Evolutionary conservation across 83 land plant genomes (phyloP).

Genomic region (Picea abies): DNA sequence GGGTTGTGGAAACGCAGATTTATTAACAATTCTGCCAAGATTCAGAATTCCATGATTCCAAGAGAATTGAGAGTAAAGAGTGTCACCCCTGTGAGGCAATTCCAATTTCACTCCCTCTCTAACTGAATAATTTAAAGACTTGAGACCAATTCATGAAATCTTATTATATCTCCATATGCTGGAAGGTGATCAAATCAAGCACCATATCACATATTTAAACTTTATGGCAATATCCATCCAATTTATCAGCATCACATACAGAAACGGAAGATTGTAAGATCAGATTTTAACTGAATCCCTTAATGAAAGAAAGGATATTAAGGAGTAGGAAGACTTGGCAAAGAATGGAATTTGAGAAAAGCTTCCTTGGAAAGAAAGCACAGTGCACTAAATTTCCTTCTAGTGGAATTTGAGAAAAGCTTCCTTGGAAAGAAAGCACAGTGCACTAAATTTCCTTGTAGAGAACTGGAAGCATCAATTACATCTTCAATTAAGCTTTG

Average conservation of each 20-base stretch:
- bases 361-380: background rate
- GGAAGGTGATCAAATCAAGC: background rate
- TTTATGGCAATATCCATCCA: background rate
- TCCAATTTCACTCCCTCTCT: too few species aligned
- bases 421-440: background rate
- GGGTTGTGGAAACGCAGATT: too few species aligned
- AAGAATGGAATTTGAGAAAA: background rate
- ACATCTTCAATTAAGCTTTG: background rate
- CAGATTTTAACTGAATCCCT: background rate
- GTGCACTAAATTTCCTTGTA: background rate
- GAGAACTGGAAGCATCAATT: background rate
- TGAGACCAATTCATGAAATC: background rate
- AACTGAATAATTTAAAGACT: too few species aligned
- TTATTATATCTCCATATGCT: background rate
- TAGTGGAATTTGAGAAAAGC: background rate
- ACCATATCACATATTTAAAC: conserved; percentile 3
- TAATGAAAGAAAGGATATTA: background rate
- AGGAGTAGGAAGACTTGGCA: background rate
- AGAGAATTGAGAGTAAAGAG: too few species aligned
- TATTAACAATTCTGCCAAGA: too few species aligned
- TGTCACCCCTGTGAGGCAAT: too few species aligned
- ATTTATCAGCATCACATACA: background rate
- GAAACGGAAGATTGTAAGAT: background rate
- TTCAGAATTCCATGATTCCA: too few species aligned
- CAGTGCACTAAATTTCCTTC: background rate